Conservation (phyloP, 192 early-diverging fungal species). For the Rhizophagus clarus region DNA sequence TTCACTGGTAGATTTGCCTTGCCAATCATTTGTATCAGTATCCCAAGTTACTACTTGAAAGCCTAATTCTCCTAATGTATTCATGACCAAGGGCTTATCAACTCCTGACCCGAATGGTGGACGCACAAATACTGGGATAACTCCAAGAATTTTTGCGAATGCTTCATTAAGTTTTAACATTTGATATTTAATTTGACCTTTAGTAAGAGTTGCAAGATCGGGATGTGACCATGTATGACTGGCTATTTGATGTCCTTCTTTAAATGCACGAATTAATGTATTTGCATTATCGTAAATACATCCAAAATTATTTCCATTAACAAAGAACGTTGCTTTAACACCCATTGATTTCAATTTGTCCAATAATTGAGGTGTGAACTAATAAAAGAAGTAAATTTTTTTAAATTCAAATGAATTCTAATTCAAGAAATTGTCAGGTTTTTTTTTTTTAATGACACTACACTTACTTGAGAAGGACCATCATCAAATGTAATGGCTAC, state of each 20-base stretch:
- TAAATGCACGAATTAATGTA: slow-evolving; percentile 44
- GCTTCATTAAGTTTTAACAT: slow-evolving; percentile 45
- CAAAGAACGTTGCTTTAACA: slow-evolving; percentile 43
- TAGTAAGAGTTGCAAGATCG: slow-evolving; percentile 36
- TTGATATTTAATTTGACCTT: slow-evolving; percentile 40
- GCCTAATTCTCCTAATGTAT: neutral
- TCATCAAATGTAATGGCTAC: too few relatives aligned
- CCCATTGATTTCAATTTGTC: slow-evolving; percentile 31
- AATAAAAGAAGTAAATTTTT: neutral
- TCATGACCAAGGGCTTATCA: neutral
- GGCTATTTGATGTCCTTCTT: slow-evolving; percentile 61
- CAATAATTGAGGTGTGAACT: slow-evolving; percentile 32
- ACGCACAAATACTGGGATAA: neutral
- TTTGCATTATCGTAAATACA: slow-evolving; percentile 19
- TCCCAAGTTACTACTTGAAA: neutral
- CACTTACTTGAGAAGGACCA: too few relatives aligned
- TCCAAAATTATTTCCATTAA: slow-evolving; percentile 37
- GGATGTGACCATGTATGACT: slow-evolving; percentile 55
- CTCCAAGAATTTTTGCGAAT: slow-evolving; percentile 31
- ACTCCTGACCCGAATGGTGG: neutral
- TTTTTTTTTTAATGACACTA: too few relatives aligned
- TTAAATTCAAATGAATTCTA: too few relatives aligned
- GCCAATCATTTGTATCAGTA: neutral
- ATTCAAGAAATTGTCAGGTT: too few relatives aligned
- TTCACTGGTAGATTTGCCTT: neutral